Conservation (phyloP, 1,284 basidiomycete genomes). For the Ceratobasidium sp. region DNA sequence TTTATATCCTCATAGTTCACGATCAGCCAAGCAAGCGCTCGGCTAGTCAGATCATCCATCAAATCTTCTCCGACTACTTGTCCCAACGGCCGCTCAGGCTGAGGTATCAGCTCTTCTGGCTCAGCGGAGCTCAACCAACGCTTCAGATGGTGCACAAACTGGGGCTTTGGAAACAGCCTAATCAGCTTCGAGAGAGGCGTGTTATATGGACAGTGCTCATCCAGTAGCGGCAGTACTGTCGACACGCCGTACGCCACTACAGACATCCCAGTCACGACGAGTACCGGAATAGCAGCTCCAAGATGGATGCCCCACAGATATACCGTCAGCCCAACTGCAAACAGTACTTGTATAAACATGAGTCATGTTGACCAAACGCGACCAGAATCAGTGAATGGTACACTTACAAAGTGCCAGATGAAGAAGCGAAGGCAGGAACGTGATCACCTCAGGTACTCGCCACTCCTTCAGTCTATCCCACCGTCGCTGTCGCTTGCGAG, state of each 20-base stretch:
- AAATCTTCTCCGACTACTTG: not conserved
- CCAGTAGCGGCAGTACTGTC: not conserved
- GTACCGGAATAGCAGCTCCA: constrained; percentile 14
- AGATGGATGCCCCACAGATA: constrained; percentile 12
- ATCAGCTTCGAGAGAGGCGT: not conserved
- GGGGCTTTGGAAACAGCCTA: not conserved
- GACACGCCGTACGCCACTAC: not conserved
- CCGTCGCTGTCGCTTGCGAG: constrained; percentile 17
- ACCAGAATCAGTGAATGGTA: too few species aligned
- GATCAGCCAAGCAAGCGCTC: not conserved
- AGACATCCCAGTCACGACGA: not conserved
- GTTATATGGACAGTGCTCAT: constrained; percentile 5
- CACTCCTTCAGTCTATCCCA: not conserved
- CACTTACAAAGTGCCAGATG: constrained; percentile 2
- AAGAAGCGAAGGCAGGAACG: not conserved
- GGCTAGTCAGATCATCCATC: constrained; percentile 9
- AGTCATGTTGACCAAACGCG: too few species aligned
- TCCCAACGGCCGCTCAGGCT: too few species aligned
- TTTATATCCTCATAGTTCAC: not conserved
- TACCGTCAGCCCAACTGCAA: constrained; percentile 8
- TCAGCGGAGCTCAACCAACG: too few species aligned
- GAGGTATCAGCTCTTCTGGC: too few species aligned
- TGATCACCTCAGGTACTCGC: not conserved
- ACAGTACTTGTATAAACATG: not conserved
- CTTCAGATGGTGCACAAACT: too few species aligned